Conservation (phyloP, 352 stramenopile species). For the Globisporangium middletonii region DNA sequence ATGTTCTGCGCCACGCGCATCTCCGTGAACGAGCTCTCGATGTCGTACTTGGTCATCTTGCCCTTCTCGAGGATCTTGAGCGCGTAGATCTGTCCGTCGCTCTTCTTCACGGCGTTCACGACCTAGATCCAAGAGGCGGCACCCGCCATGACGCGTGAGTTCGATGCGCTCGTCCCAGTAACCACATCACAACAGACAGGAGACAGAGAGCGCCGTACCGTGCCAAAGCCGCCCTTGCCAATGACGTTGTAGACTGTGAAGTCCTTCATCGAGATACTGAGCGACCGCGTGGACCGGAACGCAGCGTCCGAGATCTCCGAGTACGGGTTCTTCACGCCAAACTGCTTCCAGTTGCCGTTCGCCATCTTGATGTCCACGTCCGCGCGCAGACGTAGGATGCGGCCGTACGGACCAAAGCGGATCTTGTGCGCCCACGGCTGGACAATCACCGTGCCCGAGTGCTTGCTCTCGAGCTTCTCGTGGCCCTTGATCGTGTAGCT, state of each 20-base stretch:
- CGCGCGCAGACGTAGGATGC: constrained; percentile 73
- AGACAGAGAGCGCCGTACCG: constrained; percentile 19
- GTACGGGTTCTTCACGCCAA: constrained; percentile 77
- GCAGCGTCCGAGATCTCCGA: constrained; percentile 70
- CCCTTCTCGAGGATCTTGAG: constrained; percentile 89
- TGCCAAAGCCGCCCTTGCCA: constrained; percentile 83
- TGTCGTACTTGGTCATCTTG: constrained; percentile 89
- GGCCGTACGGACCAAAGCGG: constrained; percentile 74
- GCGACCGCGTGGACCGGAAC: constrained; percentile 73
- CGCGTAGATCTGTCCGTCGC: constrained; percentile 87
- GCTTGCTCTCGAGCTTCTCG: constrained; percentile 80
- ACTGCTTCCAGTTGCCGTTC: constrained; percentile 72
- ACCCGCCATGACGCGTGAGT: no score
- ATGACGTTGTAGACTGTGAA: constrained; percentile 90
- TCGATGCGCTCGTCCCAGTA: background rate
- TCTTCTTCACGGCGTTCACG: constrained; percentile 89
- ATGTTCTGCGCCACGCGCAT: constrained; percentile 88
- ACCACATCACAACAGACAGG: background rate
- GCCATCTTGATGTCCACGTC: constrained; percentile 72
- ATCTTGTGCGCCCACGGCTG: constrained; percentile 75
- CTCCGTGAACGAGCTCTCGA: constrained; percentile 86
- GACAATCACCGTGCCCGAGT: constrained; percentile 57
- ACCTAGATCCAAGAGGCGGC: constrained; percentile 19
- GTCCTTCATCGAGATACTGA: constrained; percentile 87
- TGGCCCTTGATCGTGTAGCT: constrained; percentile 67